Base-by-base conservation (phyloP, 345 rosid genomes). In the Corchorus olitorius region DNA sequence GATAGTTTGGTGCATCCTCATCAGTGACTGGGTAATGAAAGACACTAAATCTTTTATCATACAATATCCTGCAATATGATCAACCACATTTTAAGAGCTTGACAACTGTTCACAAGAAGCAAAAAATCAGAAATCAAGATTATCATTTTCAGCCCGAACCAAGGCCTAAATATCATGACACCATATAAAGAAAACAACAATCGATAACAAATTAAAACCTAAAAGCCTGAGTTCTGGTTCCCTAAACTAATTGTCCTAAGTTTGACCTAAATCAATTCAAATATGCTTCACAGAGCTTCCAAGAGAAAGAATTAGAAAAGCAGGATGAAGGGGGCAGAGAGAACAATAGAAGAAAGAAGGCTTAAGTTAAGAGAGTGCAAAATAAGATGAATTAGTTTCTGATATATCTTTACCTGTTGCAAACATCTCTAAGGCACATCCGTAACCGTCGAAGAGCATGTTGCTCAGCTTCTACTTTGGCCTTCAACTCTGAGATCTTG, bases 391-490 rank as follows among this genome's bases (percentile, higher is more conserved):
- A 35, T 27, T 43, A 43, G 54, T 41, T 35, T 45, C 52, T 75
- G 17, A 64, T 39, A 54, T 60, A 9, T 67, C 53, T 50, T 87
- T 88, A 94, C 98, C 98, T 84, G 71, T 96, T 96, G 88, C 99
- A 96, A 91, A 96, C 76, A 84, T 96, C 99, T 87, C 98, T 88
- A 73, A 96, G 97, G 87, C 99, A 96, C 97, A 94, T 96, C 75
- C 99, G 91, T 77, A 94, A 84, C 65, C 99, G 88, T 63, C 98
- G 94, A 80, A 96, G 97, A 58, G 98, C 95, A 86, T 96, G 99
- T 83, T 96, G 99, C 90, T 96, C 98, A 39, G 97, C 94, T 87
- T 94, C 99, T 73, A 91, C 90, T 89, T 92, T 90, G 71, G 99
- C 97, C 81, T 90, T 94, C 77, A 96, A 73, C 83, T 96, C 98